Conservation (phyloP, 495 filamentous ascomycete species). For the Cercophora samala region DNA sequence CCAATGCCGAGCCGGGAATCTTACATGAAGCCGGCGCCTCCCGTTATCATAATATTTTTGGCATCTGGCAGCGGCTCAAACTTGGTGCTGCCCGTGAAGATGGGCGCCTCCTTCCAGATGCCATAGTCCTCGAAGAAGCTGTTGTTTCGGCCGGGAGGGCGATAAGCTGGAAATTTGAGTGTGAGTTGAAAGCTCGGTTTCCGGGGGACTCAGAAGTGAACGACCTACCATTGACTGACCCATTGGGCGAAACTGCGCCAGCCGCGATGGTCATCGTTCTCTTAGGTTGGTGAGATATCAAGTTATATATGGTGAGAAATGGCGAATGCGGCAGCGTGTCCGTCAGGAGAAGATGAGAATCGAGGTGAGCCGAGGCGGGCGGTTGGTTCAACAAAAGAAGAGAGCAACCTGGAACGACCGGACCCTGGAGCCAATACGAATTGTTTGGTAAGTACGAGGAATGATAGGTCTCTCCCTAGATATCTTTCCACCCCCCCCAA, state of each 20-base stretch:
- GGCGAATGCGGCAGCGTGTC: not conserved
- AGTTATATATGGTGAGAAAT: not conserved
- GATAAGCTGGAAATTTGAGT: not conserved
- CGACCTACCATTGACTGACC: not conserved
- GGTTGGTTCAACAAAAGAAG: not conserved
- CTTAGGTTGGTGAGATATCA: not conserved
- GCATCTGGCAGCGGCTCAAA: conserved; percentile 60
- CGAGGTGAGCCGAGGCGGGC: not conserved
- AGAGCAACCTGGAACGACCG: not conserved
- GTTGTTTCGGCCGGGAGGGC: conserved; percentile 16
- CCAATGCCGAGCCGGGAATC: conserved; percentile 18
- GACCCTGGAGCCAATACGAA: not conserved
- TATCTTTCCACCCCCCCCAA: too few species aligned
- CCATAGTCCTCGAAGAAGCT: conserved; percentile 51
- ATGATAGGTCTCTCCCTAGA: not conserved
- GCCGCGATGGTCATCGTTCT: conserved; percentile 8
- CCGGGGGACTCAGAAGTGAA: not conserved
- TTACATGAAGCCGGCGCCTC: conserved; percentile 71
- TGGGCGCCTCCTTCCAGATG: conserved; percentile 63
- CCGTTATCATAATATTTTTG: conserved; percentile 70
- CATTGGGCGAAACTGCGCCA: not conserved
- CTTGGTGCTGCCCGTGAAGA: conserved; percentile 60
- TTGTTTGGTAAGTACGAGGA: not conserved
- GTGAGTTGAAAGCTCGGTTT: not conserved
- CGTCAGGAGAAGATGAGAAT: not conserved